Evolutionary conservation across 2,329 filamentous ascomycete species (phyloP).

Genomic region (Hymenoscyphus fructigenus): DNA sequence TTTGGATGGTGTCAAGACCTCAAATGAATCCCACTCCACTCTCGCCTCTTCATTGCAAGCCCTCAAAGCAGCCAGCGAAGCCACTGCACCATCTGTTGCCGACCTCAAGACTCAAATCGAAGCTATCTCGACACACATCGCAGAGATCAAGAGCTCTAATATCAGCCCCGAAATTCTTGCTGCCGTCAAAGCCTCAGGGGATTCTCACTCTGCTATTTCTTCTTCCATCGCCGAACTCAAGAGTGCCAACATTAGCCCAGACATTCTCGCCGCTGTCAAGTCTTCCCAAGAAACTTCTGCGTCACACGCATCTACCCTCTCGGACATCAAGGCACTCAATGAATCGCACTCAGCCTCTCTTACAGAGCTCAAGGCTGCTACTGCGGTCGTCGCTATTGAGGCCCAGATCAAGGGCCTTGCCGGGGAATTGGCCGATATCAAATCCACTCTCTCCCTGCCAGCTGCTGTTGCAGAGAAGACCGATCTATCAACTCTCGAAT

Average conservation of each 20-base stretch:
- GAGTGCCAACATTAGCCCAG: conserved; percentile 11
- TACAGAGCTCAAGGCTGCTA: conserved; percentile 22
- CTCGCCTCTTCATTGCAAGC: conserved; percentile 18
- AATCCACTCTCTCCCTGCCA: conserved; percentile 13
- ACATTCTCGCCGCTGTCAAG: conserved; percentile 17
- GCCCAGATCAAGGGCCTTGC: conserved; percentile 12
- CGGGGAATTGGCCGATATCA: conserved; percentile 21
- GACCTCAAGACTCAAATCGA: conserved; percentile 25
- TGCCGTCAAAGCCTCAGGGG: conserved; percentile 12
- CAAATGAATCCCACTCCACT: conserved; percentile 22
- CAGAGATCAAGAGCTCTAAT: conserved; percentile 18
- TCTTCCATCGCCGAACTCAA: conserved; percentile 20
- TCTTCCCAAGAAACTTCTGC: conserved; percentile 9
- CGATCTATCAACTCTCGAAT: conserved; percentile 14
- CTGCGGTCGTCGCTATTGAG: conserved; percentile 6
- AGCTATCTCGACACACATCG: conserved; percentile 18
- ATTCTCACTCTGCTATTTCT: conserved; percentile 15
- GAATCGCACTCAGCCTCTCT: conserved; percentile 20
- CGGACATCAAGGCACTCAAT: conserved; percentile 19
- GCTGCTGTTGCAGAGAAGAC: conserved; percentile 16
- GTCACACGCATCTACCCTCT: conserved; percentile 10
- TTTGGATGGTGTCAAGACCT: conserved; percentile 21
- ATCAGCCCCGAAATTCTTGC: conserved; percentile 16
- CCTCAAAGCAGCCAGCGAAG: conserved; percentile 19
- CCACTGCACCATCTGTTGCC: conserved; percentile 15